phyloP scores from a whole-genome alignment of 805 yeast species.

The Metschnikowia gruessii region DNA sequence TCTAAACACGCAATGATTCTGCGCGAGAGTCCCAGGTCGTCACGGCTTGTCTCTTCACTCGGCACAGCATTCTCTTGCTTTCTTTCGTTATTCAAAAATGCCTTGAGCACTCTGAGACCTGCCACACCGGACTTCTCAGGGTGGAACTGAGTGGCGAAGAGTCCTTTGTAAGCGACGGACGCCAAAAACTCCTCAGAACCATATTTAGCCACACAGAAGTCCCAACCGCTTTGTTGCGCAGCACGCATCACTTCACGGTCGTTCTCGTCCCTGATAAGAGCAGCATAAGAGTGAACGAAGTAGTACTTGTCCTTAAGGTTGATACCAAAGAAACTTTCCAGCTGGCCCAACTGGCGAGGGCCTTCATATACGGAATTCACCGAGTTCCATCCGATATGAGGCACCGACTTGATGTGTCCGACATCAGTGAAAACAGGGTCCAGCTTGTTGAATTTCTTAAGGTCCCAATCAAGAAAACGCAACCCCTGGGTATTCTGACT shows the following conservation, averaged over 20 bases:
- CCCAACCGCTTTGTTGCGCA: conserved; percentile 54
- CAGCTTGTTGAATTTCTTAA: conserved; percentile 53
- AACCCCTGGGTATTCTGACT: conserved; percentile 52
- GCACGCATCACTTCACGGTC: conserved; percentile 27
- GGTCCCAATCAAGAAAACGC: conserved; percentile 42
- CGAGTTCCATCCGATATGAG: conserved; percentile 95
- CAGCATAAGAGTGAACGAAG: conserved; percentile 94
- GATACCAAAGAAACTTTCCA: conserved; percentile 53
- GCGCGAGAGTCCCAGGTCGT: conserved; percentile 63
- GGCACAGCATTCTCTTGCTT: conserved; percentile 5
- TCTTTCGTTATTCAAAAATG: conserved; percentile 58
- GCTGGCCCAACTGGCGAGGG: conserved; percentile 24
- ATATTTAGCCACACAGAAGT: conserved; percentile 66
- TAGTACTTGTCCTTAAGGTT: conserved; percentile 72
- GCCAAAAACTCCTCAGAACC: conserved; percentile 81
- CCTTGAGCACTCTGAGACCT: conserved; percentile 72
- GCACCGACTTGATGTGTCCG: conserved; percentile 70
- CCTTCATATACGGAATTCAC: conserved; percentile 27
- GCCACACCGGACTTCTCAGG: conserved; percentile 98
- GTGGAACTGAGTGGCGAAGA: conserved; percentile 96
- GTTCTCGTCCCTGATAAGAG: conserved; percentile 45
- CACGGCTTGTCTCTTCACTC: conserved; percentile 5
- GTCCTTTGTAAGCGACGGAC: conserved; percentile 69
- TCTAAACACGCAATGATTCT: conserved; percentile 95
- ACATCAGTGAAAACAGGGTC: conserved; percentile 31